Base-by-base conservation (phyloP, 2,329 filamentous ascomycete species). In the Pyricularia sp. region DNA sequence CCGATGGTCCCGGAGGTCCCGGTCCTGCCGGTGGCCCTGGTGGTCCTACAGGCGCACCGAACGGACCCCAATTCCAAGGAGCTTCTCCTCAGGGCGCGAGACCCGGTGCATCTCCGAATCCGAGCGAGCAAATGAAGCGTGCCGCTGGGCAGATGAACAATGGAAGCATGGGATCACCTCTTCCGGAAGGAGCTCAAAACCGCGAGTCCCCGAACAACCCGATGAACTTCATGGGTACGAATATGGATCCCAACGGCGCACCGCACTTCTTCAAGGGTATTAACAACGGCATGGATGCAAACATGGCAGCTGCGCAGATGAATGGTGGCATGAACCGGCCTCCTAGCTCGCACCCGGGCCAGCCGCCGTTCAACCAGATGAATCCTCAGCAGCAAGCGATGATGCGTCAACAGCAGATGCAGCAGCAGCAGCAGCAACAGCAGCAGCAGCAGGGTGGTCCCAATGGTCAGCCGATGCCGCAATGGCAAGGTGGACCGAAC, bases 51-150 rank as follows among this genome's bases (percentile, higher is more conserved):
- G 77, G 77, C 62, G 79, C 83, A 33, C 81, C 84, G 5, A 87
- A 87, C 69, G 83, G 81, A 31, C 85, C 85, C 71, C 76, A 77
- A 19, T 90, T 90, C 78, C 84, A 85, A 64, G 86, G 87, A 68
- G 84, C 88, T 68, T 91, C 87, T 63, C 89, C 86, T 44, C 87
- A 88, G 71, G 87, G 83, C 60, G 86, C 81, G 68, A 84, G 88
- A 71, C 81, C 83, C 66, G 88, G 86, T 40, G 86, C 88, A 30
- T 93, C 90, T 12, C 90, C 90, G 44, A 92, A 90, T 72, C 88
- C 90, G 26, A 80, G 82, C 60, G 90, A 93, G 67, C 88, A 89
- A 75, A 91, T 91, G 82, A 91, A 90, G 80, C 87, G 89, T 63
- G 85, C 85, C 62, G 90, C 88, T 30, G 88, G 88, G 30, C 88